A percentile compares a stretch with the other conserved stretches of the same genome.
These are phyloP conservation scores for Teunomyces barrocoloradensis DNA, from an alignment of 805 yeast genomes.

Conservation along the genomic window DNA sequence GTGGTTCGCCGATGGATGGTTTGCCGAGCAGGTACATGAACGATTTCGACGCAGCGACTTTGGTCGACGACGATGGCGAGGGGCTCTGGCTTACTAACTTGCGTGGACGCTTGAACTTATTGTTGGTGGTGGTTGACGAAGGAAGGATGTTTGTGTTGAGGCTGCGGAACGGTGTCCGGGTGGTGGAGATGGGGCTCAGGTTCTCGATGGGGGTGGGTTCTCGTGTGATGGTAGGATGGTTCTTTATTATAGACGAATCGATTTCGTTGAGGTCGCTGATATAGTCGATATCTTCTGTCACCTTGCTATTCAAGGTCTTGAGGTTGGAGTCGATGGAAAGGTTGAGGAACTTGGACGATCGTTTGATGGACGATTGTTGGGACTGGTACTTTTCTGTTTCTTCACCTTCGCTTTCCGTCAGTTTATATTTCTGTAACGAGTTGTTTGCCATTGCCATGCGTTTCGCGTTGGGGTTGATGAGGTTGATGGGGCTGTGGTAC, in stretches of 20 bases:
- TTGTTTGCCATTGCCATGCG: neutral
- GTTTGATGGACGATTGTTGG: slow-evolving; percentile 29
- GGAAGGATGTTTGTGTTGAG: slow-evolving; percentile 7
- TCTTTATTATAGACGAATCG: slow-evolving; percentile 15
- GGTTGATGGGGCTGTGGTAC: slow-evolving; percentile 1
- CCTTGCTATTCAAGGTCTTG: slow-evolving; percentile 7
- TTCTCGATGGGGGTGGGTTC: slow-evolving; percentile 9
- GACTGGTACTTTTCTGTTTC: slow-evolving; percentile 11
- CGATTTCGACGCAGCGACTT: slow-evolving; percentile 7
- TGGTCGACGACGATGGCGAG: slow-evolving; percentile 30
- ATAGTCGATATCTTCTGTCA: slow-evolving; percentile 20
- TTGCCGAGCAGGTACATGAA: slow-evolving; percentile 10
- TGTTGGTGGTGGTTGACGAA: slow-evolving; percentile 14
- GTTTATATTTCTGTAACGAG: slow-evolving; percentile 3
- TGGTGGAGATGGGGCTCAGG: slow-evolving; percentile 11
- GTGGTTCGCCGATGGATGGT: slow-evolving; percentile 2
- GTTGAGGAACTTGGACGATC: slow-evolving; percentile 42
- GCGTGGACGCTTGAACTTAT: slow-evolving; percentile 45
- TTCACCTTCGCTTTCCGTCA: slow-evolving; percentile 8
- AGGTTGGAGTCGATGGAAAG: slow-evolving; percentile 34
- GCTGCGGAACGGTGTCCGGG: slow-evolving; percentile 8
- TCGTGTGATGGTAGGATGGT: slow-evolving; percentile 5
- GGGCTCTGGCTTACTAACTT: slow-evolving; percentile 44
- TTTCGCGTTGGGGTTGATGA: neutral
- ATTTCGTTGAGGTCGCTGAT: slow-evolving; percentile 26